Evolutionary conservation across 164 flowering plant genomes (phyloP), one percentile per base, ranked within the genome.

Genomic region (Amborella trichopoda): DNA sequence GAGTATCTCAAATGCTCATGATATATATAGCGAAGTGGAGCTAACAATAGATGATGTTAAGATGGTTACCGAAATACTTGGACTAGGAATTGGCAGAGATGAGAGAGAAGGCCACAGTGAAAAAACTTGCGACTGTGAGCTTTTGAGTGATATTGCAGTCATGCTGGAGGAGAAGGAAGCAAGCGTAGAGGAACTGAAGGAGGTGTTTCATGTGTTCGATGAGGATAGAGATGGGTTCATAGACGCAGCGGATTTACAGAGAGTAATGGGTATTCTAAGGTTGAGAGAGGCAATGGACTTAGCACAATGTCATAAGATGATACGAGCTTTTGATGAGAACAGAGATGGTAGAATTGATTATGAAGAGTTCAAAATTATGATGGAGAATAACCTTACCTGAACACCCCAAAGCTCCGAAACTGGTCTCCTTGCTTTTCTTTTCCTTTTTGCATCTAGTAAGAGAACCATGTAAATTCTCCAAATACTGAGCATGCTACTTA

Each of bases 311-410:
- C 22, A 23, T 26, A 38, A 47, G 46, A 55, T 55, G 59, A 55
- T 55, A n/a, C 28, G 39, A 28, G 39, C 44, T 2, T 47, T 36
- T 22, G 59, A 55, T 38, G 20, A n/a, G 16, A 39, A 55, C 23
- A 52, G 59, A 4, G 59, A 55, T 38, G 52, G 52, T 9, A 38
- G 20, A 39, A 38, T 55, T 17, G 52, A 46, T 47, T 26, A 37
- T 12, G 4, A n/a, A 18, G 59, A 55, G 28, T 55, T 55, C 13
- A 40, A 17, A 23, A 38, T 9, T n/a, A 20, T 55, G 28, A 38
- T 38, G 41, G 21, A 68, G 44, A 51, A 42, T 11, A 21, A 64
- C 44, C 59, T 64, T 21, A 44, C 59, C 33, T 55, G 48, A 56
- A 23, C 50, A n/a, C n/a, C n/a, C n/a, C n/a, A n/a, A n/a, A n/a